Percentiles rank a stretch among this genome's conserved stretches.
Evolutionary conservation across 345 rosid genomes (phyloP).

Genomic region (Acer campestre): DNA sequence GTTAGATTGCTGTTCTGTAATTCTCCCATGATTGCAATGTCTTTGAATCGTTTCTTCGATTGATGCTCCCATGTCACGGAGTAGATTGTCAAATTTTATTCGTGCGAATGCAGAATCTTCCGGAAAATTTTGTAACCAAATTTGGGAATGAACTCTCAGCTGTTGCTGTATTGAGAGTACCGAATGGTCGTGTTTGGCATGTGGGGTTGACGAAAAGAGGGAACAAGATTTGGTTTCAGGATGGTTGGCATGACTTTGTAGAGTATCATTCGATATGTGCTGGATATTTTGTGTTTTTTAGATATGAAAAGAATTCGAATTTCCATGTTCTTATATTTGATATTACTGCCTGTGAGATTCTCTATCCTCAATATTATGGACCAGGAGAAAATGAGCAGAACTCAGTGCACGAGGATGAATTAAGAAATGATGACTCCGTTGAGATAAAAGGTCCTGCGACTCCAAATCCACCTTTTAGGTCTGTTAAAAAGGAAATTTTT

Average conservation of each 20-base stretch:
- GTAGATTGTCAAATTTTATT: background rate
- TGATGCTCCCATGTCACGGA: background rate
- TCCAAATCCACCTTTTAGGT: background rate
- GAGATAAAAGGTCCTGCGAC: conserved; percentile 21
- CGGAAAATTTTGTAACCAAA: conserved; percentile 36
- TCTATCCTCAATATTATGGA: conserved; percentile 19
- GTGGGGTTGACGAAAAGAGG: conserved; percentile 31
- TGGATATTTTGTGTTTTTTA: conserved; percentile 44
- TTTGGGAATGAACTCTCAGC: conserved; percentile 39
- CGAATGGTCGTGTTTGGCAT: conserved; percentile 44
- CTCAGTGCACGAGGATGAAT: background rate
- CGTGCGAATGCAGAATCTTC: conserved; percentile 36
- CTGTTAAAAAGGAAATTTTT: conserved; percentile 26
- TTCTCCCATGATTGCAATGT: no score
- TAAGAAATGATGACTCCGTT: conserved; percentile 28
- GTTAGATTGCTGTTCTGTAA: background rate
- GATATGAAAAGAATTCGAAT: conserved; percentile 34
- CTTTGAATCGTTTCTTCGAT: background rate
- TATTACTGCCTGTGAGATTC: conserved; percentile 40
- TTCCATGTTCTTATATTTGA: conserved; percentile 41
- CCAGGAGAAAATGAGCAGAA: background rate
- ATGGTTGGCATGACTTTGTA: conserved; percentile 45
- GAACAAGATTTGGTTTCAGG: conserved; percentile 42
- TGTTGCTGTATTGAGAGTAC: conserved; percentile 32
- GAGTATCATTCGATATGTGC: conserved; percentile 34